These are phyloP conservation scores for Saccharomycopsis selenospora DNA, from an alignment of 805 yeast species.

Conservation along the genomic window DNA sequence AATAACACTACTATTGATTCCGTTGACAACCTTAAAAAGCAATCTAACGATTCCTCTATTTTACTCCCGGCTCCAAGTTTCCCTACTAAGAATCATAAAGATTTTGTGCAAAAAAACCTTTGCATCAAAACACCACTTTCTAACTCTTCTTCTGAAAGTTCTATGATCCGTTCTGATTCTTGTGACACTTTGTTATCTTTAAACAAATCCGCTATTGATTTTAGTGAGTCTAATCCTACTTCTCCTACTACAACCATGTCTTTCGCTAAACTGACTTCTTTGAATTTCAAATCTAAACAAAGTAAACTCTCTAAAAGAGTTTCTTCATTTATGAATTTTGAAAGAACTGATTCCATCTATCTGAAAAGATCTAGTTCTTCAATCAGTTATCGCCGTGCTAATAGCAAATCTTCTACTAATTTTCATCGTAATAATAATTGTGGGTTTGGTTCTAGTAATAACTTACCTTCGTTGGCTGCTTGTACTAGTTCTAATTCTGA, in stretches of 20 bases:
- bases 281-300: constrained; percentile 1
- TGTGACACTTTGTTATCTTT: constrained; percentile 17
- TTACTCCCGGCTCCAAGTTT: too few relatives aligned
- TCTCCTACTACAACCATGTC: constrained; percentile 6
- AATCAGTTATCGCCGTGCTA: background rate
- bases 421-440: background rate
- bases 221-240: background rate
- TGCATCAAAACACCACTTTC: background rate
- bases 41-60: background rate
- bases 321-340: constrained; percentile 11
- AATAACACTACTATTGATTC: too few relatives aligned
- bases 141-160: background rate
- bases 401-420: background rate
- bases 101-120: background rate
- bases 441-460: background rate
- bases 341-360: constrained; percentile 7
- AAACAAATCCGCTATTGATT: constrained; percentile 19
- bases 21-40: background rate
- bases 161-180: constrained; percentile 9
- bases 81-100: too few relatives aligned
- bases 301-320: background rate
- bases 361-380: background rate
- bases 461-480: background rate
- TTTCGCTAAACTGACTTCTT: background rate
- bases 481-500: background rate